Percentiles rank a stretch among this genome's conserved stretches.
These are phyloP conservation scores for Boeremia lycopersici DNA, from an alignment of 2,329 filamentous ascomycete genomes.

Conservation along the genomic window DNA sequence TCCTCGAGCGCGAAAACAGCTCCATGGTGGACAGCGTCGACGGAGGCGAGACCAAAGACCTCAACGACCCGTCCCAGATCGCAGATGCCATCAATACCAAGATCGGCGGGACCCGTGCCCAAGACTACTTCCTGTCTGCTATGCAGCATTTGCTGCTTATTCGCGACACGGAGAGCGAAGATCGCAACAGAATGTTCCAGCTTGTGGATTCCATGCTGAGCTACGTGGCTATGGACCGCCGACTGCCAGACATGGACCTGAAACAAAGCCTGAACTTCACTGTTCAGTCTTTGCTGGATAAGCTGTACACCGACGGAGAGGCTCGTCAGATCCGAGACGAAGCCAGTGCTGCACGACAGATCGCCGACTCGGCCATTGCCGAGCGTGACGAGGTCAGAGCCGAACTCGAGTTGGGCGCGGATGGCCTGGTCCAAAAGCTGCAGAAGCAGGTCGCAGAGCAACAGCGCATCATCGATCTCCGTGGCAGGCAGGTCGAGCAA, in stretches of 20 bases:
- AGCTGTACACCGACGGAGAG: slow-evolving; percentile 94
- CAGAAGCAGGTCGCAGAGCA: slow-evolving; percentile 96
- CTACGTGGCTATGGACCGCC: slow-evolving; percentile 97
- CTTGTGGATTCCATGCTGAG: slow-evolving; percentile 98
- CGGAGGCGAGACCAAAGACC: slow-evolving; percentile 83
- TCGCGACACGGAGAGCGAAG: slow-evolving; percentile 87
- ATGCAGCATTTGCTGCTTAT: slow-evolving; percentile 95
- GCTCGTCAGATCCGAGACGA: slow-evolving; percentile 92
- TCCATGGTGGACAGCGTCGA: slow-evolving; percentile 89
- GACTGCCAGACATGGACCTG: slow-evolving; percentile 94
- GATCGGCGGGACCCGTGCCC: slow-evolving; percentile 79
- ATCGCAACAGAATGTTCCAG: slow-evolving; percentile 93
- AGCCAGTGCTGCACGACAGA: slow-evolving; percentile 84
- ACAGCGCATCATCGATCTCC: slow-evolving; percentile 85
- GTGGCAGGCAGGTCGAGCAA: slow-evolving; percentile 81
- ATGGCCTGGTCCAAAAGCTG: slow-evolving; percentile 89
- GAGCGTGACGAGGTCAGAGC: slow-evolving; percentile 94
- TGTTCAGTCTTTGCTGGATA: slow-evolving; percentile 92
- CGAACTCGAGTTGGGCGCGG: slow-evolving; percentile 86
- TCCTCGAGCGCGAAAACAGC: slow-evolving; percentile 87
- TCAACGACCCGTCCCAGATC: slow-evolving; percentile 91
- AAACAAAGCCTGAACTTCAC: slow-evolving; percentile 98
- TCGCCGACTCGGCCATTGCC: slow-evolving; percentile 93
- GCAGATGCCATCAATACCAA: slow-evolving; percentile 90
- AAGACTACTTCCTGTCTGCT: slow-evolving; percentile 95